Evolutionary conservation across 177 flowering plant genomes (phyloP).

Genomic region (Vitis hybrid): DNA sequence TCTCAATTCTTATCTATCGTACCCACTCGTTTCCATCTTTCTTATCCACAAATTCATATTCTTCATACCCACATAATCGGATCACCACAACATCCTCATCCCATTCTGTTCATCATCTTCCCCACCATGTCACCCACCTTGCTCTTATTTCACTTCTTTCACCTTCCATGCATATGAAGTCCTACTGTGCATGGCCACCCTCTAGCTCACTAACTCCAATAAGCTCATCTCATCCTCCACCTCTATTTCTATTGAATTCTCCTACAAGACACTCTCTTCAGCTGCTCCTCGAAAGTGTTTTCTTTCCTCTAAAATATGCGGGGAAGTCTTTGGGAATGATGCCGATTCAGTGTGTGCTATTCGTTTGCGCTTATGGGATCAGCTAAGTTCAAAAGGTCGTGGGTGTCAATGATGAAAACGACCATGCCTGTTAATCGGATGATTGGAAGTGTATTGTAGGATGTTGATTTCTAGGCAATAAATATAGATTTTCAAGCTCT

Average conservation of each 20-base stretch:
- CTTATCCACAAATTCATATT: too few species aligned
- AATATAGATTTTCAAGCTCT: slow-evolving; percentile 94
- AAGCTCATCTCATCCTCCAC: slow-evolving; percentile 31
- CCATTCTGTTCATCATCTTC: too few species aligned
- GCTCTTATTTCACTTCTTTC: too few species aligned
- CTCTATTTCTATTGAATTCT: slow-evolving; percentile 22
- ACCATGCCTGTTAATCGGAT: slow-evolving; percentile 98
- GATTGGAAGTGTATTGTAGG: slow-evolving; percentile 81
- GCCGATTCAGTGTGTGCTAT: slow-evolving; percentile 23
- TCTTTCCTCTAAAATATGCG: slow-evolving; percentile 10
- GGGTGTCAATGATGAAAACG: slow-evolving; percentile 99
- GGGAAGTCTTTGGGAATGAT: slow-evolving; percentile 12
- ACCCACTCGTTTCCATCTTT: too few species aligned
- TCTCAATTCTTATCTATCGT: too few species aligned
- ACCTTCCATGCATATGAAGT: too few species aligned
- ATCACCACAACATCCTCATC: too few species aligned
- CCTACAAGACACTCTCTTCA: slow-evolving; percentile 6
- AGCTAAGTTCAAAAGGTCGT: slow-evolving; percentile 87
- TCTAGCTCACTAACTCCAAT: slow-evolving; percentile 36
- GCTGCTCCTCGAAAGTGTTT: slow-evolving; percentile 6
- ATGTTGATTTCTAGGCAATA: slow-evolving; percentile 94
- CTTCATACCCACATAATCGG: too few species aligned
- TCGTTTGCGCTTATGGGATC: slow-evolving; percentile 67
- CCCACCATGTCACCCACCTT: too few species aligned
- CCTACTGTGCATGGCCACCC: slow-evolving; percentile 19